A percentile compares a stretch with the other conserved stretches of the same genome.
These are phyloP conservation scores for Yueomyces sinensis DNA, from an alignment of 805 yeast genomes.

Conservation along the genomic window DNA sequence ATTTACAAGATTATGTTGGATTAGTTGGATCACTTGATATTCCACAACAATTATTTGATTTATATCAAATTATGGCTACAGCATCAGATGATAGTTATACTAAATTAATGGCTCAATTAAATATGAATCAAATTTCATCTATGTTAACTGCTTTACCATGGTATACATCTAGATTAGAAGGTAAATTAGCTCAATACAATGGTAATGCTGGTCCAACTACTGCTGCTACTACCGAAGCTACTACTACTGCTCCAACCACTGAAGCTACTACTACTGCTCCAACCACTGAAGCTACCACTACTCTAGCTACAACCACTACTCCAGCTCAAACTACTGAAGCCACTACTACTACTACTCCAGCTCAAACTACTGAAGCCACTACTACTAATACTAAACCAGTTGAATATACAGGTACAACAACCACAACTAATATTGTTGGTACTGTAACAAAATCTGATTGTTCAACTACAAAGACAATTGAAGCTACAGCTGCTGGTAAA, in stretches of 20 bases:
- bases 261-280: constrained; percentile 1
- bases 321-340: background rate
- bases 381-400: constrained; percentile 11
- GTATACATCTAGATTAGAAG: constrained; percentile 21
- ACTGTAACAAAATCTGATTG: constrained; percentile 1
- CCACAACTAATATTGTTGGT: background rate
- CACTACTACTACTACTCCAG: background rate
- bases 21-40: constrained; percentile 5
- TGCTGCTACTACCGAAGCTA: constrained; percentile 1
- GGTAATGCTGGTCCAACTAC: constrained; percentile 2
- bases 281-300: constrained; percentile 2
- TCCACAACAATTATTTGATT: constrained; percentile 11
- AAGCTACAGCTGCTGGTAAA: background rate
- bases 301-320: background rate
- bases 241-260: constrained; percentile 2
- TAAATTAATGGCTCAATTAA: constrained; percentile 12
- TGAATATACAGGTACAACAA: background rate
- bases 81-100: constrained; percentile 19
- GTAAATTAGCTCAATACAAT: background rate
- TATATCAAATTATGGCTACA: constrained; percentile 3
- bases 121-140: constrained; percentile 12
- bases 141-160: constrained; percentile 24
- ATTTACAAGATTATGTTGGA: constrained; percentile 7
- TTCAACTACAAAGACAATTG: background rate
- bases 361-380: background rate